Percentiles rank a stretch among this genome's conserved stretches.
These are phyloP conservation scores for Lithocarpus polystachyus DNA, from an alignment of 306 rosid genomes.

Conservation along the genomic window DNA sequence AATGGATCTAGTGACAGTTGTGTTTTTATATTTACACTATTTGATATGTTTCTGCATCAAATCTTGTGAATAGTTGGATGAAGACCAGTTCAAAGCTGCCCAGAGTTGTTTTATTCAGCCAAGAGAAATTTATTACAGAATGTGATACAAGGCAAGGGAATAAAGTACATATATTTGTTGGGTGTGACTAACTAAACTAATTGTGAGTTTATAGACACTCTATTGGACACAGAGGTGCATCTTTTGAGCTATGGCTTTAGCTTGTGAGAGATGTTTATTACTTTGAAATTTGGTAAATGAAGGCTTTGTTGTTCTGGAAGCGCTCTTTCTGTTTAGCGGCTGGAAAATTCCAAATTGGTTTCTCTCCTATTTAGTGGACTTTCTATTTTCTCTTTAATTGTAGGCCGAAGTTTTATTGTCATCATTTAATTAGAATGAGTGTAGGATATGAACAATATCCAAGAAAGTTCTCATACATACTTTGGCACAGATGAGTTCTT, in stretches of 20 bases:
- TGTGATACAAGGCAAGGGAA: background rate
- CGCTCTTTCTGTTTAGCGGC: background rate
- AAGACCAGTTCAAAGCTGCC: background rate
- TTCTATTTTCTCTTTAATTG: background rate
- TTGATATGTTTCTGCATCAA: background rate
- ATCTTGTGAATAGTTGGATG: background rate
- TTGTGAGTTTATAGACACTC: background rate
- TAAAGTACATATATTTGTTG: background rate
- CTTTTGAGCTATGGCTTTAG: background rate
- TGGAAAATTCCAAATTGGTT: background rate
- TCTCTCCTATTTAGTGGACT: background rate
- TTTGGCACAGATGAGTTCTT: background rate
- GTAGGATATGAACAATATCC: background rate
- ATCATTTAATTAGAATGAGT: background rate
- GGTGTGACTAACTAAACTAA: background rate
- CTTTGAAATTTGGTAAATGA: background rate
- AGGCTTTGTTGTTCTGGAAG: background rate
- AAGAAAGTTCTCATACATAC: background rate
- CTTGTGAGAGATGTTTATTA: background rate
- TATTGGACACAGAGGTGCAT: background rate
- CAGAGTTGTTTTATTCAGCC: background rate
- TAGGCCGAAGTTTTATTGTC: background rate
- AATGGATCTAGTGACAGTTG: background rate
- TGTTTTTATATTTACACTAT: background rate
- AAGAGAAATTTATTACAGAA: too few species aligned